These are phyloP conservation scores for Tolypocladium cylindrosporum DNA, from an alignment of 2,329 filamentous ascomycete genomes.

Conservation along the genomic window DNA sequence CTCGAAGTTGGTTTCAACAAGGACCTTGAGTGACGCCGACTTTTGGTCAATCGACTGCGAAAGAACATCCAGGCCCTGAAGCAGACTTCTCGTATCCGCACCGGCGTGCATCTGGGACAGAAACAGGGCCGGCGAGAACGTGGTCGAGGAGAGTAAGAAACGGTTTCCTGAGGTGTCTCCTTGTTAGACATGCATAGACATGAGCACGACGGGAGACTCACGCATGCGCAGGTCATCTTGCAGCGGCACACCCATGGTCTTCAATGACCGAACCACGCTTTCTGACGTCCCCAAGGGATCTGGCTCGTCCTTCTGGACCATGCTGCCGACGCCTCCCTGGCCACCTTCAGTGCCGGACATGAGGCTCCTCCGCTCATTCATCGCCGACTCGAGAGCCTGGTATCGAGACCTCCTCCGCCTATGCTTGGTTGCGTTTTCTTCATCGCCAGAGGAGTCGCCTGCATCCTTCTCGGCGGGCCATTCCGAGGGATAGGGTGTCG, in stretches of 20 bases:
- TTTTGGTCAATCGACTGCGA: slow-evolving; percentile 95
- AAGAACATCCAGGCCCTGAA: slow-evolving; percentile 74
- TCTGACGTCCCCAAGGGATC: slow-evolving; percentile 84
- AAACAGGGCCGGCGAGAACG: slow-evolving; percentile 86
- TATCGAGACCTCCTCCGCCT: slow-evolving; percentile 66
- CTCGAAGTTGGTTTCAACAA: slow-evolving; percentile 97
- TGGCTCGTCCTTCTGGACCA: slow-evolving; percentile 84
- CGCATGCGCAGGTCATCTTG: slow-evolving; percentile 75
- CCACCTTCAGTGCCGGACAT: slow-evolving; percentile 57
- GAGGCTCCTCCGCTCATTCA: slow-evolving; percentile 55
- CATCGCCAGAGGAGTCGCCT: slow-evolving; percentile 53
- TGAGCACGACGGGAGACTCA: slow-evolving; percentile 26
- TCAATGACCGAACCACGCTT: slow-evolving; percentile 74
- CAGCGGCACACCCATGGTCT: slow-evolving; percentile 65
- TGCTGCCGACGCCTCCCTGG: slow-evolving; percentile 42
- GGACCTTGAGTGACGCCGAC: slow-evolving; percentile 87
- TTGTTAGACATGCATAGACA: slow-evolving; percentile 4
- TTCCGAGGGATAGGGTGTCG: slow-evolving; percentile 65
- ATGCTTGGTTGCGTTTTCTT: slow-evolving; percentile 35
- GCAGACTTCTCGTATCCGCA: slow-evolving; percentile 71
- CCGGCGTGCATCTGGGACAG: slow-evolving; percentile 83
- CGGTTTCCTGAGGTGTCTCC: slow-evolving; percentile 55
- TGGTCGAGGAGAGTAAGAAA: slow-evolving; percentile 90
- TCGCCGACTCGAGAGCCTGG: slow-evolving; percentile 69
- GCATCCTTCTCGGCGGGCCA: slow-evolving; percentile 78